Evolutionary conservation across 192 early-diverging fungal genomes (phyloP), one percentile per base, ranked within the genome.

Genomic region (Kappamyces sp.): DNA sequence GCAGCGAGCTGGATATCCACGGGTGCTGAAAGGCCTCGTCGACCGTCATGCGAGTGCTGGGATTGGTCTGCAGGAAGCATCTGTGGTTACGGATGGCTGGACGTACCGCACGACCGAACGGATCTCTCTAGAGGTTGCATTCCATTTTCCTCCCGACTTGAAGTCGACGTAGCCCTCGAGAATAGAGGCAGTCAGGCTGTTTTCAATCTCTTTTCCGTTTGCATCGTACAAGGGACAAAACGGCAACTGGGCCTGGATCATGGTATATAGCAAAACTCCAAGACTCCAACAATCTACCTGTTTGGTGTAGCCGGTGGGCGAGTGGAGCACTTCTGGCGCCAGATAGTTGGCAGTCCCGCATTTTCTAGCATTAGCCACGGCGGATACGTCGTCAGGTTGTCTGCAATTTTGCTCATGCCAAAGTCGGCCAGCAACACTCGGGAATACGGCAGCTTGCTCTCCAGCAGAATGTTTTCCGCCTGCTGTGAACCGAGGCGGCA

Each of bases 381-480:
- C 22, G 22, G 22, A 22, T 22, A 22, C 22, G 22, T 22, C 22
- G 22, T 22, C 22, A 22, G 22, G 22, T 54, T 3, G 50, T 38
- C 50, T 38, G 29, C 15, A 4, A 54, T 39, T 54, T 52, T 12
- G 34, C 67, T 62, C 12, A 77, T 47, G 8, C 74, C 74, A 64
- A 74, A 75, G 50, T 89, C 88, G 0, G 86, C 78, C 6, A 89
- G 59, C 49, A 87, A 86, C 47, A 87, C 64, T 2, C 40, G 39
- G 51, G 35, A 6, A 31, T 63, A 34, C n/a, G 41, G 41, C 45
- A 43, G 29, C 30, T 34, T 54, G 29, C 6, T 54, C 45, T 62
- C 61, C 39, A 73, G 47, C 4, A 73, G 61, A 41, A 69, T 50
- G 43, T 73, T 73, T 41, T 73, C 63, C 15, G 64, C 45, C 52